phyloP scores from a whole-genome alignment of 495 filamentous ascomycete genomes.

The Aspergillus heteromorphus region DNA sequence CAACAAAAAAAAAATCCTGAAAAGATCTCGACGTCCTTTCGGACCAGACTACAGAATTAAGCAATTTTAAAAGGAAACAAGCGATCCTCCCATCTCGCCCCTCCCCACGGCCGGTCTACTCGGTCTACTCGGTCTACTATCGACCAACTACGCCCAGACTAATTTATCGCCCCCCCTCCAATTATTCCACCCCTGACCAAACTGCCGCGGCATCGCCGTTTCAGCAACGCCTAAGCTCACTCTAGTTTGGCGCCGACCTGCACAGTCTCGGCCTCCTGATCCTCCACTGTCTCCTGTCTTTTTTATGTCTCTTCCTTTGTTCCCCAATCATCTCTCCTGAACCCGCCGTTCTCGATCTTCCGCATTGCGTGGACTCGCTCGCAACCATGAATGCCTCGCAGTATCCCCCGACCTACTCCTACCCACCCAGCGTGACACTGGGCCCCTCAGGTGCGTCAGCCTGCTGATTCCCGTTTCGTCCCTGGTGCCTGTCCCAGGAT shows the following conservation, averaged over 20 bases:
- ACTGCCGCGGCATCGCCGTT: conserved; percentile 22
- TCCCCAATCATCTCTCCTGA: conserved; percentile 12
- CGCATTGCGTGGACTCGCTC: conserved; percentile 15
- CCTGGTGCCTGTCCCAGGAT: conserved; percentile 4
- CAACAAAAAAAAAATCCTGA: no score
- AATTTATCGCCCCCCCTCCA: conserved; percentile 14
- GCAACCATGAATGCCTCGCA: conserved; percentile 36
- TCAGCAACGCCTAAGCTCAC: conserved; percentile 13
- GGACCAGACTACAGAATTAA: conserved; percentile 1
- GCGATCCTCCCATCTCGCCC: background rate
- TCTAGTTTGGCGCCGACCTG: conserved; percentile 3
- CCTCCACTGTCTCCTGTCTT: conserved; percentile 6
- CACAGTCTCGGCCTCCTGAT: conserved; percentile 5
- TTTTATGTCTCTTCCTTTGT: conserved; percentile 6
- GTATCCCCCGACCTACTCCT: conserved; percentile 26
- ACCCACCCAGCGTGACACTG: conserved; percentile 37
- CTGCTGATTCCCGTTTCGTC: conserved; percentile 9
- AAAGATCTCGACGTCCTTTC: no score
- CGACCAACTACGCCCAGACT: background rate
- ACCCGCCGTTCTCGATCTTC: conserved; percentile 14
- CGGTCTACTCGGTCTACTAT: background rate
- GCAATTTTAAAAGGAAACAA: background rate
- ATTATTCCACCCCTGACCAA: conserved; percentile 10
- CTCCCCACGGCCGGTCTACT: no score
- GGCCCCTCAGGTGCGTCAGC: conserved; percentile 37